These are phyloP conservation scores for Breynia disticha DNA, from an alignment of 441 rosid species.

Conservation along the genomic window DNA sequence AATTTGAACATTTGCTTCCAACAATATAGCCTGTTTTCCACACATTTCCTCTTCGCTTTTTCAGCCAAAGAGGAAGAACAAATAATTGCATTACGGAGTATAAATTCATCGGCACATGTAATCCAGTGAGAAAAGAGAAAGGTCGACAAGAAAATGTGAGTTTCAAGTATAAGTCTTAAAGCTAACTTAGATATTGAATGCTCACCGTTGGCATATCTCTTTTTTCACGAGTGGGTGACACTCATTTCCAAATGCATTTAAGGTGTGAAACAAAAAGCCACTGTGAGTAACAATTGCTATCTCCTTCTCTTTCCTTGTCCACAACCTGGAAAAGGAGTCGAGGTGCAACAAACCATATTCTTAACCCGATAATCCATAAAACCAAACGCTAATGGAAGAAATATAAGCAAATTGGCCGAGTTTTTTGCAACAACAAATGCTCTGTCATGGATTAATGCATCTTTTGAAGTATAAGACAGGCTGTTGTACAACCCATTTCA, in stretches of 20 bases:
- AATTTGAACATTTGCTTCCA: too few relatives aligned
- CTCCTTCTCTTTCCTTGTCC: slow-evolving; percentile 95
- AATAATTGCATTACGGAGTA: background rate
- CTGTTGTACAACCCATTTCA: background rate
- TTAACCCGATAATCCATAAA: too few relatives aligned
- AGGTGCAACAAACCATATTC: slow-evolving; percentile 1
- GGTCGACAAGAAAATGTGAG: too few relatives aligned
- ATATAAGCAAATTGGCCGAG: too few relatives aligned
- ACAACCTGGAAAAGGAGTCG: slow-evolving; percentile 51
- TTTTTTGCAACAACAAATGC: too few relatives aligned
- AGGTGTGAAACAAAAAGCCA: slow-evolving; percentile 77
- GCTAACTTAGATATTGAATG: background rate
- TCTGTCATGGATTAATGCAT: too few relatives aligned
- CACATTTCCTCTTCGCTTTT: background rate
- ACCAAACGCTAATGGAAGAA: too few relatives aligned
- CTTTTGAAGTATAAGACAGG: background rate
- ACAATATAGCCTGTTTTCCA: background rate
- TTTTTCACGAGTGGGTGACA: slow-evolving; percentile 66
- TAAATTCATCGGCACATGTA: too few relatives aligned
- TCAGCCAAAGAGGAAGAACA: background rate
- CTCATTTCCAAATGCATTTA: slow-evolving; percentile 61
- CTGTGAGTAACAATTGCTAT: slow-evolving; percentile 95
- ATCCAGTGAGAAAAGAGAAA: too few relatives aligned
- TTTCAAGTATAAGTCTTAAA: background rate
- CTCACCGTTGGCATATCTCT: slow-evolving; percentile 72